Evolutionary conservation across 495 filamentous ascomycete species (phyloP), one percentile per base, ranked within the genome.

Genomic region (Lasiosphaeria hispida): DNA sequence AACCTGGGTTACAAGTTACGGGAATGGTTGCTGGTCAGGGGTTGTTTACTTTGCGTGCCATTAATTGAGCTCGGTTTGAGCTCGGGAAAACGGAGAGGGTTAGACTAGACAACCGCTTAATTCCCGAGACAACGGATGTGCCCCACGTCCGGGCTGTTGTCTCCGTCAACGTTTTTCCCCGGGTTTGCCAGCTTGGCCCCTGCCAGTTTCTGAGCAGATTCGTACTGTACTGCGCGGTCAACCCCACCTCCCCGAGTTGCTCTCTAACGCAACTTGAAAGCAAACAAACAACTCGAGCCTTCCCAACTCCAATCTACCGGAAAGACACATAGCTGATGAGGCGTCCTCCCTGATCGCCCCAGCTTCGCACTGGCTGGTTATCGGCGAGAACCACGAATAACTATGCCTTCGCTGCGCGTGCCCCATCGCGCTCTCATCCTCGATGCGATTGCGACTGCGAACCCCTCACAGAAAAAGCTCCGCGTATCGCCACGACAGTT

Each of bases 291-390:
- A 2, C 11, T 10, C 10, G 33, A 48, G 23, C 23, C 23, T 30
- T 30, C 23, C 23, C 23, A 30, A 30, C 23, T 30, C 23, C 23
- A 30, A 30, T 30, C 23, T 30, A 30, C 23, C 23, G 23, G 23
- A 14, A 23, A 10, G n/a, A 35, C 30, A 44, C 33, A 53, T 13
- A 59, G 41, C 63, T 55, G 45, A 70, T 70, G 67, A 63, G 59
- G 59, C 48, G 51, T 47, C 62, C 62, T 37, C 55, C 60, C 38
- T 63, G 54, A 61, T 11, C 45, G 57, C 59, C 61, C 57, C 64
- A 61, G 64, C 63, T 67, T 50, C 54, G 64, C 62, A 60, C 54
- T 63, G 61, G 67, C 60, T 65, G 65, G 62, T 51, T 45, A 51
- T 52, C 53, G 59, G 58, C 57, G 55, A 60, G 40, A 50, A 48